phyloP scores from a whole-genome alignment of 371 early-diverging fungal species.

The Mucor piriformis region DNA sequence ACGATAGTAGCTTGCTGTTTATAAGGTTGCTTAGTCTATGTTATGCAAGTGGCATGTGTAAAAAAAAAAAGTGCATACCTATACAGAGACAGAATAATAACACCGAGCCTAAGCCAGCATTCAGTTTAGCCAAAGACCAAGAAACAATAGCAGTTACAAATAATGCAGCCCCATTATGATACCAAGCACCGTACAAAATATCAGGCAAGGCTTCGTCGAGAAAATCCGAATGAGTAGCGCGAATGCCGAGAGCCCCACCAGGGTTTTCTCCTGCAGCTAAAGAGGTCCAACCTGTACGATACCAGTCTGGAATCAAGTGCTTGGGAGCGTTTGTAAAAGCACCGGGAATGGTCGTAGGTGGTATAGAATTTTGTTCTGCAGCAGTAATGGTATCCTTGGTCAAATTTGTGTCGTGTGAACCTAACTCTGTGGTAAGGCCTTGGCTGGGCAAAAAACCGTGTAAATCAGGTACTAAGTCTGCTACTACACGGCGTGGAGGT shows the following conservation, averaged over 20 bases:
- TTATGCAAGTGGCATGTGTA: no score
- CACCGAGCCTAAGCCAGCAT: conserved; percentile 57
- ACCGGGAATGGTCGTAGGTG: conserved; percentile 26
- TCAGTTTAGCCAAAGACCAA: conserved; percentile 48
- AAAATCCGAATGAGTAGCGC: conserved; percentile 25
- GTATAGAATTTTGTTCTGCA: conserved; percentile 40
- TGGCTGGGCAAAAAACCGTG: conserved; percentile 13
- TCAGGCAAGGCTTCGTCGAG: conserved; percentile 21
- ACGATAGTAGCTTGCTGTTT: conserved; percentile 68
- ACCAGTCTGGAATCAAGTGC: conserved; percentile 42
- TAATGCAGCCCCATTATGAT: conserved; percentile 36
- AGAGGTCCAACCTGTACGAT: conserved; percentile 45
- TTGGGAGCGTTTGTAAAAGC: conserved; percentile 4
- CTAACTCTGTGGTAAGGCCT: conserved; percentile 41
- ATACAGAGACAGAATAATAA: conserved; percentile 52
- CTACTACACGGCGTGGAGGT: not conserved
- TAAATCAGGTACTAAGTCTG: conserved; percentile 30
- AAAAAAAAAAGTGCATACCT: conserved; percentile 27
- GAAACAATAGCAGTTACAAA: conserved; percentile 38
- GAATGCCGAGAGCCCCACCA: conserved; percentile 32
- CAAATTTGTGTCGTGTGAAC: conserved; percentile 31
- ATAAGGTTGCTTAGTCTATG: no score
- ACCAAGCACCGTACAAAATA: conserved; percentile 35
- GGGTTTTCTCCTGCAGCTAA: conserved; percentile 25
- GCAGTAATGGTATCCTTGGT: conserved; percentile 33